Conservation (phyloP, 169 alveolate genomes). For the Perkinsus olseni region DNA sequence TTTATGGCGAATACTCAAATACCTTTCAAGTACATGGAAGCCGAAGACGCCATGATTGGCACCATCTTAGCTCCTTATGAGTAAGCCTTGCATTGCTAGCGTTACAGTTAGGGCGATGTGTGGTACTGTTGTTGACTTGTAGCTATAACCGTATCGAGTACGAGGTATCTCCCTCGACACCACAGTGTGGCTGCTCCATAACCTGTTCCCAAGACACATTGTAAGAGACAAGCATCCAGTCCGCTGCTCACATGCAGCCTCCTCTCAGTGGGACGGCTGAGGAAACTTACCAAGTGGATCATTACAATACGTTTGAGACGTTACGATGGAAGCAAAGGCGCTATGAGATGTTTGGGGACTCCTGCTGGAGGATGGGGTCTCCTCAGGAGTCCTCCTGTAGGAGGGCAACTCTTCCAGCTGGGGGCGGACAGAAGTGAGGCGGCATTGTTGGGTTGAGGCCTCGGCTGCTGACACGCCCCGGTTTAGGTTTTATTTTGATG, state of each 20-base stretch:
- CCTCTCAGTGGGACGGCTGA: background rate
- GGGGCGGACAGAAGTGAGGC: background rate
- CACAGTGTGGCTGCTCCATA: background rate
- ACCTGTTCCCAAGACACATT: background rate
- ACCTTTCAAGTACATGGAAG: no score
- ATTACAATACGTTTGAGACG: background rate
- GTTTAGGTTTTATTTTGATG: background rate
- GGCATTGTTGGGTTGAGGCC: background rate
- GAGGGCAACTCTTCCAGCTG: background rate
- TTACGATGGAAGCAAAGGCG: background rate
- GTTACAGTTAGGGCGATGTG: no score
- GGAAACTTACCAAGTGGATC: background rate
- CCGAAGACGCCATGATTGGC: no score
- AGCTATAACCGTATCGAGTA: background rate
- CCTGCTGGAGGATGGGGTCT: background rate
- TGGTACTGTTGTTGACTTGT: no score
- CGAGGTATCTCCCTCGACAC: background rate
- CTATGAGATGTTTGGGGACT: background rate
- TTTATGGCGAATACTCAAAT: no score
- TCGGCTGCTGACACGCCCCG: background rate
- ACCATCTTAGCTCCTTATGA: no score
- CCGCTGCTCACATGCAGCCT: background rate
- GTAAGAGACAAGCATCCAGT: background rate
- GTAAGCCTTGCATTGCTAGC: no score
- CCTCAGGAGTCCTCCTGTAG: background rate